Evolutionary conservation across 495 filamentous ascomycete species (phyloP).

Genomic region (Trichoderma reesei): DNA sequence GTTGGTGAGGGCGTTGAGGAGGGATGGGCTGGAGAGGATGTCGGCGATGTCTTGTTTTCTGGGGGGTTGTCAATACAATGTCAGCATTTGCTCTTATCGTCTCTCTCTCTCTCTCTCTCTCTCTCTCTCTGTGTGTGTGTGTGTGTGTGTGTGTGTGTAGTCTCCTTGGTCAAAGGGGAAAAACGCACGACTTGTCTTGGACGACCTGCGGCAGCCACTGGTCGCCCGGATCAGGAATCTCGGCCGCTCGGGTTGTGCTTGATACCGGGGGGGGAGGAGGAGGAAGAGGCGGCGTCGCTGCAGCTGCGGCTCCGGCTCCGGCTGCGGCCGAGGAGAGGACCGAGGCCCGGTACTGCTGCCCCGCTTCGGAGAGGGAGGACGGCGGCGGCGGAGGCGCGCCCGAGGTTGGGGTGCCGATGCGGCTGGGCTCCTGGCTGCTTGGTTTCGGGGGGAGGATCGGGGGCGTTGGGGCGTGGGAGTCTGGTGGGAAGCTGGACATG

Average conservation of each 20-base stretch:
- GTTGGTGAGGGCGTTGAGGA: conserved; percentile 55
- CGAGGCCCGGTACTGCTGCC: conserved; percentile 32
- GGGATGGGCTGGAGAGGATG: conserved; percentile 48
- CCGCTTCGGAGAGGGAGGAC: conserved; percentile 15
- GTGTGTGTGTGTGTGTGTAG: background rate
- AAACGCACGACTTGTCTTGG: conserved; percentile 62
- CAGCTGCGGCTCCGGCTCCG: conserved; percentile 8
- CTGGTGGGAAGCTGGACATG: conserved; percentile 10
- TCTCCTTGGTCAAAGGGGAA: background rate
- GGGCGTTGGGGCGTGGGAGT: conserved; percentile 28
- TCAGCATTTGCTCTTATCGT: too few species aligned
- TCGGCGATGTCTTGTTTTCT: conserved; percentile 55
- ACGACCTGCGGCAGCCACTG: conserved; percentile 61
- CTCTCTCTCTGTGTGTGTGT: background rate
- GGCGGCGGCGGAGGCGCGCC: conserved; percentile 33
- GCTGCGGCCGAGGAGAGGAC: conserved; percentile 54
- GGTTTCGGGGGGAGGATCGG: conserved; percentile 68
- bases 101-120: background rate
- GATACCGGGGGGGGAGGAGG: conserved; percentile 19
- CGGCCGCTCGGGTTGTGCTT: conserved; percentile 15
- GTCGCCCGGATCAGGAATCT: conserved; percentile 39
- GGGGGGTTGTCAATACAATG: background rate
- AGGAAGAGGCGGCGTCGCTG: conserved; percentile 27
- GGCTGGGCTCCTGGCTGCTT: conserved; percentile 56
- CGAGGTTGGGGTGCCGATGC: conserved; percentile 48